A percentile compares a stretch with the other conserved stretches of the same genome.
Evolutionary conservation across 2,329 filamentous ascomycete species (phyloP).

Genomic region (Metarhizium guizhouense): DNA sequence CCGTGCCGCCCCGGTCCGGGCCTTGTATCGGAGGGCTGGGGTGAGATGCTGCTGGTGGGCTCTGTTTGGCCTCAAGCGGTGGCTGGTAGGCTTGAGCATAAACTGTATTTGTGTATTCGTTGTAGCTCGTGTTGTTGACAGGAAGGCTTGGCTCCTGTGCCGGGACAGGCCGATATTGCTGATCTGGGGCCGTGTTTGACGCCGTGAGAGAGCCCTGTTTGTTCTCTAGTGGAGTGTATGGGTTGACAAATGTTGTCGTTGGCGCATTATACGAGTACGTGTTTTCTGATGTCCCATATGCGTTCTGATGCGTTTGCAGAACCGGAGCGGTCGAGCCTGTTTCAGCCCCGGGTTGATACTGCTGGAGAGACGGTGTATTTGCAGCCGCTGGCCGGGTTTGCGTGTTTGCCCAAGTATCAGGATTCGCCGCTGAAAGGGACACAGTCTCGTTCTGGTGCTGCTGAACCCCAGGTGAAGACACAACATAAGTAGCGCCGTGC

Average conservation of each 20-base stretch:
- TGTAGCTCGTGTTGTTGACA: not conserved
- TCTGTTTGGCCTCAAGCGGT: no score
- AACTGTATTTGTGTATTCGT: not conserved
- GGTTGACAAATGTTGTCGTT: not conserved
- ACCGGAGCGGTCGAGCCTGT: not conserved
- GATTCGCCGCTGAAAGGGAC: not conserved
- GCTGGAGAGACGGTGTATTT: not conserved
- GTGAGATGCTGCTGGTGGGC: not conserved
- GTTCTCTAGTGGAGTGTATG: not conserved
- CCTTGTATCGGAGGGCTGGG: not conserved
- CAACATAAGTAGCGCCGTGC: not conserved
- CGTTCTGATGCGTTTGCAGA: not conserved
- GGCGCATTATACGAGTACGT: not conserved
- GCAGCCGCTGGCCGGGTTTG: not conserved
- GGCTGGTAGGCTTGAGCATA: no score
- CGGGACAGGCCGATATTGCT: not conserved
- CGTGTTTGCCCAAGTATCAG: not conserved
- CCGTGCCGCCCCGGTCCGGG: not conserved
- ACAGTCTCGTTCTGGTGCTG: not conserved
- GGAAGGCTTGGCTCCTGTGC: not conserved
- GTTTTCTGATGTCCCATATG: not conserved
- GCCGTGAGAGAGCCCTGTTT: not conserved
- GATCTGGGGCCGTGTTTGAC: not conserved
- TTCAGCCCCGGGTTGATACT: not conserved
- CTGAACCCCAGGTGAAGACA: not conserved